A percentile compares a stretch with the other conserved stretches of the same genome.
These are phyloP conservation scores for Paraconiothyrium sp. DNA, from an alignment of 2,329 filamentous ascomycete genomes.

Conservation along the genomic window DNA sequence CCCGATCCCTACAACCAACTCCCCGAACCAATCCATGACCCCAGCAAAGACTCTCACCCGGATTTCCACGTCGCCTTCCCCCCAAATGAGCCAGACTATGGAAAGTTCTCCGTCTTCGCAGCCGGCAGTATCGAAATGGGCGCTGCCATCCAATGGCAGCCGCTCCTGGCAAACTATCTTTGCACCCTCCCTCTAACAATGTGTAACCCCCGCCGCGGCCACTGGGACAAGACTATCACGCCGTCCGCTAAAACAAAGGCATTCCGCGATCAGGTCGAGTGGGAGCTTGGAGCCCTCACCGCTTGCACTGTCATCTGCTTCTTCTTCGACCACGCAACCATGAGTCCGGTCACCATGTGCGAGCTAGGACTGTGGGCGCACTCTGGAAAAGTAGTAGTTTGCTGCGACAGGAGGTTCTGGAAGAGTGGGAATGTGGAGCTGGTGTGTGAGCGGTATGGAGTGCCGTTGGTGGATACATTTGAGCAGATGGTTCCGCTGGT, in stretches of 20 bases:
- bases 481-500: slow-evolving; percentile 53
- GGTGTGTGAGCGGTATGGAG: slow-evolving; percentile 60
- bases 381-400: slow-evolving; percentile 61
- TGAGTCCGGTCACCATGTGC: slow-evolving; percentile 67
- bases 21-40: slow-evolving; percentile 23
- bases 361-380: slow-evolving; percentile 66
- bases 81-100: slow-evolving; percentile 26
- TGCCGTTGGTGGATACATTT: slow-evolving; percentile 57
- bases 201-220: slow-evolving; percentile 64
- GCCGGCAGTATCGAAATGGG: slow-evolving; percentile 65
- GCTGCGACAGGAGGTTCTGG: slow-evolving; percentile 62
- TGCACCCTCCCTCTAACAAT: slow-evolving; percentile 60
- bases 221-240: slow-evolving; percentile 66
- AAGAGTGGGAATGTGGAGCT: slow-evolving; percentile 70
- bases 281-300: slow-evolving; percentile 69
- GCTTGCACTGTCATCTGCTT: slow-evolving; percentile 64
- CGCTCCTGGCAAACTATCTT: slow-evolving; percentile 54
- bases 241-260: slow-evolving; percentile 54
- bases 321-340: slow-evolving; percentile 63
- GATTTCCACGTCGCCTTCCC: slow-evolving; percentile 26
- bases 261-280: slow-evolving; percentile 65
- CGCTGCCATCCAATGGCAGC: slow-evolving; percentile 62
- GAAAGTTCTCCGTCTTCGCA: slow-evolving; percentile 62
- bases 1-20: slow-evolving; percentile 35
- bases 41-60: slow-evolving; percentile 23